These are phyloP conservation scores for Nakazawaea molendinolei DNA, from an alignment of 805 yeast species.

Conservation along the genomic window DNA sequence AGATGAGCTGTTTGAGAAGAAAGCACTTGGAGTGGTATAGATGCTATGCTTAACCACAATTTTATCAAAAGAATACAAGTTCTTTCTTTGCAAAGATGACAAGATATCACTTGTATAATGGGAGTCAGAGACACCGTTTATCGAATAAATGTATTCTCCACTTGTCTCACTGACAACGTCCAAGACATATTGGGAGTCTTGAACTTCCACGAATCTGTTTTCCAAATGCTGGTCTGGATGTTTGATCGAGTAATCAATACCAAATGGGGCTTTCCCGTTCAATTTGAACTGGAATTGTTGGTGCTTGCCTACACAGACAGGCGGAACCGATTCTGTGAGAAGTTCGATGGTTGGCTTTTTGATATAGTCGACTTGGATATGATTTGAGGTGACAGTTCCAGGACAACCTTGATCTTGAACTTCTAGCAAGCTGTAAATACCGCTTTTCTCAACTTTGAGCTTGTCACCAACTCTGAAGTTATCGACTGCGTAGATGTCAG, in stretches of 20 bases:
- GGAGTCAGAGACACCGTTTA: slow-evolving; percentile 60
- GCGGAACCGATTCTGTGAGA: slow-evolving; percentile 7
- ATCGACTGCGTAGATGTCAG: slow-evolving; percentile 9
- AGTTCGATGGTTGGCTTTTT: slow-evolving; percentile 23
- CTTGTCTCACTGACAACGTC: slow-evolving; percentile 33
- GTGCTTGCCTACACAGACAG: slow-evolving; percentile 20
- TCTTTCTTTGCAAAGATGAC: slow-evolving; percentile 18
- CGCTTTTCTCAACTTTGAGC: slow-evolving; percentile 31
- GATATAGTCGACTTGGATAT: slow-evolving; percentile 21
- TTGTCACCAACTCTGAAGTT: slow-evolving; percentile 20
- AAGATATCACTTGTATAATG: slow-evolving; percentile 42
- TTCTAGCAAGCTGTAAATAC: slow-evolving; percentile 32
- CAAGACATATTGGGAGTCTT: slow-evolving; percentile 31
- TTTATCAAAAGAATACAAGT: slow-evolving; percentile 21
- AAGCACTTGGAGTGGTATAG: slow-evolving; percentile 53
- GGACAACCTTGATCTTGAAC: slow-evolving; percentile 38
- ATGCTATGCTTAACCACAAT: slow-evolving; percentile 46
- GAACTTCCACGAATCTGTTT: slow-evolving; percentile 34
- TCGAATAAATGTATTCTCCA: slow-evolving; percentile 58
- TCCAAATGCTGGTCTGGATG: slow-evolving; percentile 49
- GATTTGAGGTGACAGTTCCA: slow-evolving; percentile 27
- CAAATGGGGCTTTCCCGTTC: slow-evolving; percentile 57
- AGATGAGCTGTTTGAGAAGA: slow-evolving; percentile 13
- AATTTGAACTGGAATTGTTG: slow-evolving; percentile 31
- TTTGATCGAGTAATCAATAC: slow-evolving; percentile 57